phyloP scores from a whole-genome alignment of 805 yeast genomes.

The Candida vartiovaarae region DNA sequence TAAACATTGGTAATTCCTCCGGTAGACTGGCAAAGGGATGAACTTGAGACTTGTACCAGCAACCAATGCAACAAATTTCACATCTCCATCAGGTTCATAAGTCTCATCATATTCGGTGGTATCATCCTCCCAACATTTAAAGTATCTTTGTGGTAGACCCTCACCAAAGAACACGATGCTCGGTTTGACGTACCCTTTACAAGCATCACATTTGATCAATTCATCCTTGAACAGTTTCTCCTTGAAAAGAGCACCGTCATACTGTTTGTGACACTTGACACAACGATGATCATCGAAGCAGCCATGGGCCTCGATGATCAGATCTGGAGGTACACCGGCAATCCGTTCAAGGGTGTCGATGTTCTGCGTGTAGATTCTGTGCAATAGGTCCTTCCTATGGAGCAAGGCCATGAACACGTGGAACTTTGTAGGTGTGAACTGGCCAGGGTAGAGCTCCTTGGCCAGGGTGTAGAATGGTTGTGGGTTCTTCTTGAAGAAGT shows the following conservation, averaged over 20 bases:
- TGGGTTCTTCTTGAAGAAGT: slow-evolving; percentile 68
- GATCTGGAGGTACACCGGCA: slow-evolving; percentile 64
- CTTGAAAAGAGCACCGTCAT: slow-evolving; percentile 41
- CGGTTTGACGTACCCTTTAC: slow-evolving; percentile 80
- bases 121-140: slow-evolving; percentile 59
- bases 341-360: slow-evolving; percentile 86
- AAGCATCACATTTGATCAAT: slow-evolving; percentile 44
- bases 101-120: slow-evolving; percentile 13
- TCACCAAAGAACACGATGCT: slow-evolving; percentile 95
- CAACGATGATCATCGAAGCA: slow-evolving; percentile 84
- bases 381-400: slow-evolving; percentile 53
- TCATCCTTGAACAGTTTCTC: slow-evolving; percentile 27
- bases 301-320: slow-evolving; percentile 89
- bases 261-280: slow-evolving; percentile 58
- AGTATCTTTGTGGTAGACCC: slow-evolving; percentile 64
- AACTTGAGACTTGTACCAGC: slow-evolving; percentile 89
- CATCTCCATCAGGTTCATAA: neutral
- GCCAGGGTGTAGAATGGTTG: slow-evolving; percentile 82
- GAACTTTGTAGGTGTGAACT: slow-evolving; percentile 74
- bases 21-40: slow-evolving; percentile 88
- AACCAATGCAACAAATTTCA: slow-evolving; percentile 60
- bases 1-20: slow-evolving; percentile 41
- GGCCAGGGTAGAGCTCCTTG: slow-evolving; percentile 81
- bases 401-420: slow-evolving; percentile 66
- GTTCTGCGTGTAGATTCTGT: slow-evolving; percentile 83